These are phyloP conservation scores for Tricholoma furcatifolium DNA, from an alignment of 768 basidiomycete species.

Conservation along the genomic window DNA sequence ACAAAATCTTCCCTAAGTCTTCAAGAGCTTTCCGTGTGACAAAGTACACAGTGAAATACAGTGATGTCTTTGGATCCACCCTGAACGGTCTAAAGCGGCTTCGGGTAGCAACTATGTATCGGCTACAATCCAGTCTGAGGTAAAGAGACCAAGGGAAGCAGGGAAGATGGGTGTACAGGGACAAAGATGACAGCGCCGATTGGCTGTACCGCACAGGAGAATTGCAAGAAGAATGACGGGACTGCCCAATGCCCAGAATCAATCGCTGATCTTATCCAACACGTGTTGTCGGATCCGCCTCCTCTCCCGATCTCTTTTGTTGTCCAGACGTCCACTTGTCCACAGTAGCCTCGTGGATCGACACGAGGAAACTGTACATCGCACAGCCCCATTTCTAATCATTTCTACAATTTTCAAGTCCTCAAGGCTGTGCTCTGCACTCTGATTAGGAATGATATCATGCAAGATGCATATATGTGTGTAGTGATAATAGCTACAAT, in stretches of 20 bases:
- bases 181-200: not conserved
- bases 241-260: not conserved
- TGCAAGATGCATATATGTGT: too few relatives aligned
- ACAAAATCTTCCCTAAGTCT: not conserved
- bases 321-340: not conserved
- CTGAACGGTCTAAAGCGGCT: not conserved
- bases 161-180: not conserved
- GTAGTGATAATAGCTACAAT: too few relatives aligned
- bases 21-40: not conserved
- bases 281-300: not conserved
- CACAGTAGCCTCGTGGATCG: too few relatives aligned
- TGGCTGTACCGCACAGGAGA: not conserved
- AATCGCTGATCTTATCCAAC: conserved; percentile 6
- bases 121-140: not conserved
- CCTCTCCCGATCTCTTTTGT: not conserved
- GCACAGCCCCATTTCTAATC: too few relatives aligned
- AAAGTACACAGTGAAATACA: not conserved
- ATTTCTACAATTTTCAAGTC: too few relatives aligned
- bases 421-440: too few relatives aligned
- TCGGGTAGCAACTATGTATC: not conserved
- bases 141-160: not conserved
- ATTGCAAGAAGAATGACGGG: not conserved
- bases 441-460: too few relatives aligned
- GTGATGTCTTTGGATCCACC: not conserved
- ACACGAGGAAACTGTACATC: too few relatives aligned